These are phyloP conservation scores for Sextonia rubra DNA, from an alignment of 164 flowering plant genomes.

Conservation along the genomic window DNA sequence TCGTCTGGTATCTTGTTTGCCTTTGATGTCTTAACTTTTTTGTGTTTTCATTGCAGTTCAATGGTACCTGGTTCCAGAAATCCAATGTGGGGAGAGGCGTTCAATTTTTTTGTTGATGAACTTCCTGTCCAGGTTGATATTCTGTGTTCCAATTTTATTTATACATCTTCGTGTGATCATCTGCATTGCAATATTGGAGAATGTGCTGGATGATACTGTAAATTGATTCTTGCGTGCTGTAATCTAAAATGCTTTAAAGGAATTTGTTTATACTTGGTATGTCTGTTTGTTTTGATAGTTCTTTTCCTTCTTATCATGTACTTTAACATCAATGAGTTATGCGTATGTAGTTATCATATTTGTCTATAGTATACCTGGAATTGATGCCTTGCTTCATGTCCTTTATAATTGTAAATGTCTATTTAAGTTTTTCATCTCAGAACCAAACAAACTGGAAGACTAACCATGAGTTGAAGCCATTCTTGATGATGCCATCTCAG, in stretches of 20 bases:
- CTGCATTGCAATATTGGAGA: not conserved
- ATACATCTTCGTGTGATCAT: not conserved
- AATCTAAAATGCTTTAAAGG: too few species aligned
- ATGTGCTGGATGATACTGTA: not conserved
- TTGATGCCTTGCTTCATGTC: not conserved
- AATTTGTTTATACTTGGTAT: too few species aligned
- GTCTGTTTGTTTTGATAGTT: too few species aligned
- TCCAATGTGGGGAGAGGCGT: slow-evolving; percentile 99
- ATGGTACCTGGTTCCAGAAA: slow-evolving; percentile 99
- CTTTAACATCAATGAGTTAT: not conserved
- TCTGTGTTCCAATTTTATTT: not conserved
- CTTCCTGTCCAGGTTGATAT: slow-evolving; percentile 80
- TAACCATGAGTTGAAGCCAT: not conserved
- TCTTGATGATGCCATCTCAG: not conserved
- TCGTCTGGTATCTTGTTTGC: not conserved
- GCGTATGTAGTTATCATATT: not conserved
- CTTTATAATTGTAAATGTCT: too few species aligned
- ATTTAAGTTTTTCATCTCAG: too few species aligned
- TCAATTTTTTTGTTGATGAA: slow-evolving; percentile 83
- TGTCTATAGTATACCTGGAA: too few species aligned
- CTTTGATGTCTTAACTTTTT: too few species aligned
- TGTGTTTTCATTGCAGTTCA: slow-evolving; percentile 52
- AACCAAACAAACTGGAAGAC: too few species aligned
- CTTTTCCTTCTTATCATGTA: not conserved
- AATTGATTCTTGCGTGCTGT: too few species aligned